Evolutionary conservation across 1,284 basidiomycete species (phyloP).

Genomic region (Cutaneotrichosporon mucoides): DNA sequence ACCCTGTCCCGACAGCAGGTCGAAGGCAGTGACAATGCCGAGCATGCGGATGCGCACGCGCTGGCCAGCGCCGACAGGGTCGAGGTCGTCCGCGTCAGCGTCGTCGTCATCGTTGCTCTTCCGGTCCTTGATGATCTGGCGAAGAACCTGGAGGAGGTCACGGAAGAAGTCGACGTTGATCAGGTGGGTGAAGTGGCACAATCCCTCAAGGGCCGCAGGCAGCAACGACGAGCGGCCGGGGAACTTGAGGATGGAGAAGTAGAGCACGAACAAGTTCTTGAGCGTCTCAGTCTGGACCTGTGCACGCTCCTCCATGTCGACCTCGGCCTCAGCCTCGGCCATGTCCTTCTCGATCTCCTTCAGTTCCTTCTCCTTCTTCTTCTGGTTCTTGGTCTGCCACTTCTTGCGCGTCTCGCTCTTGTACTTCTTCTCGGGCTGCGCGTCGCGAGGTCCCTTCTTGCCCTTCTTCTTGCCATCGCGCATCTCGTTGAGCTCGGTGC

Average conservation of each 20-base stretch:
- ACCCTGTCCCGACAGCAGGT: constrained; percentile 94
- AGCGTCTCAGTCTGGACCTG: constrained; percentile 94
- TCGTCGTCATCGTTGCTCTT: constrained; percentile 44
- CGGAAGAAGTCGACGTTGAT: constrained; percentile 99
- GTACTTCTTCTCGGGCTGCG: constrained; percentile 52
- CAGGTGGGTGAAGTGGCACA: constrained; percentile 89
- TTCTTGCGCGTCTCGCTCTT: constrained; percentile 62
- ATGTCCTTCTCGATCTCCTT: constrained; percentile 84
- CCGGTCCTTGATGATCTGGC: constrained; percentile 62
- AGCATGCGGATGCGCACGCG: constrained; percentile 65
- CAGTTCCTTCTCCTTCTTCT: constrained; percentile 72
- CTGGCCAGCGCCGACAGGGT: constrained; percentile 33
- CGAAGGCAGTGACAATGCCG: constrained; percentile 93
- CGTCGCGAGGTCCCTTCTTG: constrained; percentile 58
- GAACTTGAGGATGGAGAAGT: constrained; percentile 93
- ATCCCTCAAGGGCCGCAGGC: constrained; percentile 82
- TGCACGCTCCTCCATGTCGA: constrained; percentile 86
- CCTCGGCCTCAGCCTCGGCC: constrained; percentile 88
- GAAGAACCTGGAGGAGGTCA: constrained; percentile 84
- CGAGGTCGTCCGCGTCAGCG: constrained; percentile 20
- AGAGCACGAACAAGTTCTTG: constrained; percentile 94
- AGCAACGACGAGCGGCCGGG: constrained; percentile 75
- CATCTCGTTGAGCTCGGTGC: constrained; percentile 68
- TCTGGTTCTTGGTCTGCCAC: constrained; percentile 81
- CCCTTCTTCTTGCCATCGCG: constrained; percentile 50